Percentiles rank a stretch among this genome's conserved stretches.
Conservation (phyloP, 1,284 basidiomycete genomes). For the Chondrostereum purpureum region DNA sequence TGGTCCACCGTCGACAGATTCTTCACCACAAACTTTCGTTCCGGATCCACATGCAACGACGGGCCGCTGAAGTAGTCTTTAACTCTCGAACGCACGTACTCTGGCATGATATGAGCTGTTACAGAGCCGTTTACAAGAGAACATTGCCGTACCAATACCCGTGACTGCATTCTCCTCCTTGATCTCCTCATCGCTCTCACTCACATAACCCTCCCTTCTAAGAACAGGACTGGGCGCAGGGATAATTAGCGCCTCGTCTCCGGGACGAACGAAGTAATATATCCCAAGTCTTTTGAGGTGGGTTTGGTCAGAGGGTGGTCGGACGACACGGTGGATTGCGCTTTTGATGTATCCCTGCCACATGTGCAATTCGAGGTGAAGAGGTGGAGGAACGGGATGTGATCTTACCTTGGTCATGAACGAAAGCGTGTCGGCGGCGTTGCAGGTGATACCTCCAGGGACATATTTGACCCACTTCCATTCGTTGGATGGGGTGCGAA, state of each 20-base stretch:
- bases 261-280: slow-evolving; percentile 20
- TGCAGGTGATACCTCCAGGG: slow-evolving; percentile 20
- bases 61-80: slow-evolving; percentile 13
- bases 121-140: slow-evolving; percentile 13
- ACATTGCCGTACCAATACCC: slow-evolving; percentile 9
- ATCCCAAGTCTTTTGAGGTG: slow-evolving; percentile 19
- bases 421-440: slow-evolving; percentile 17
- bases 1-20: slow-evolving; percentile 14
- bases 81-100: slow-evolving; percentile 16
- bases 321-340: slow-evolving; percentile 43
- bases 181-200: too few relatives aligned
- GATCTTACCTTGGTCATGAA: slow-evolving; percentile 17
- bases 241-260: slow-evolving; percentile 17
- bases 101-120: slow-evolving; percentile 3
- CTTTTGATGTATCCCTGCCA: slow-evolving; percentile 27
- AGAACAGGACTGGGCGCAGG: slow-evolving; percentile 21
- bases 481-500: slow-evolving; percentile 19
- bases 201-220: slow-evolving; percentile 16
- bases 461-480: slow-evolving; percentile 24
- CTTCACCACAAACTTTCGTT: slow-evolving; percentile 13
- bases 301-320: slow-evolving; percentile 42
- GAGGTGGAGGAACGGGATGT: background rate
- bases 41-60: slow-evolving; percentile 6
- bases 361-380: background rate
- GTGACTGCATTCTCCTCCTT: slow-evolving; percentile 11